These are phyloP conservation scores for Chlorella sp. DNA, from an alignment of 139 green algal species.

Conservation along the genomic window DNA sequence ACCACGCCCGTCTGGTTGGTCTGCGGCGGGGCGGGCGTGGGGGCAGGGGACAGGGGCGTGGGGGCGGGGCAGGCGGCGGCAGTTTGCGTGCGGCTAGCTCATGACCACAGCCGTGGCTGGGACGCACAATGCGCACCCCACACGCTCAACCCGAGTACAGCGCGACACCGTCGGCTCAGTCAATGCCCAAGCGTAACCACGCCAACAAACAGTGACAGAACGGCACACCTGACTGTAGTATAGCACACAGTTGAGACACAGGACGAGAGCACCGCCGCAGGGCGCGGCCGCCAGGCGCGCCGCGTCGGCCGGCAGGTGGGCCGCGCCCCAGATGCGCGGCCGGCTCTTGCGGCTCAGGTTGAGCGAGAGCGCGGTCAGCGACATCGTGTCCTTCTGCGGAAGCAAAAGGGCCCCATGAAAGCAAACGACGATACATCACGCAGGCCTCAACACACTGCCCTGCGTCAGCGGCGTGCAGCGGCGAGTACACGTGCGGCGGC, in stretches of 20 bases:
- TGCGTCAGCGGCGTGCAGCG: no score
- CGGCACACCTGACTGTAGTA: slow-evolving; percentile 72
- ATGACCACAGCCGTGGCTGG: no score
- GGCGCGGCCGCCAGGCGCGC: slow-evolving; percentile 72
- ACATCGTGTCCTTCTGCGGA: slow-evolving; percentile 76
- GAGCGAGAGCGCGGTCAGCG: slow-evolving; percentile 78
- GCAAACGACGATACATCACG: no score
- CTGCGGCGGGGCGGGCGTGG: slow-evolving; percentile 37
- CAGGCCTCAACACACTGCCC: no score
- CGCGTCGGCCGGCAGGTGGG: slow-evolving; percentile 71
- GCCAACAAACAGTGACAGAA: not conserved
- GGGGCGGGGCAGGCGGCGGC: not conserved
- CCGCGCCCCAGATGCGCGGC: slow-evolving; percentile 76
- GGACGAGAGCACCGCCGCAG: slow-evolving; percentile 76
- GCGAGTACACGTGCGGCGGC: no score
- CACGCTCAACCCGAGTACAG: no score
- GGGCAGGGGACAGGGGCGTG: not conserved
- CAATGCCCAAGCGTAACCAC: no score
- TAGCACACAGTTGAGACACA: slow-evolving; percentile 77
- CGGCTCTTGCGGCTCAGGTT: slow-evolving; percentile 72
- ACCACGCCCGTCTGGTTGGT: slow-evolving; percentile 37
- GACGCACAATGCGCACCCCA: no score
- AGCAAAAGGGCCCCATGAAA: no score
- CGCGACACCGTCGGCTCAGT: no score
- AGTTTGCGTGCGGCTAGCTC: no score